These are phyloP conservation scores for Durio zibethinus DNA, from an alignment of 345 rosid genomes.

Conservation along the genomic window DNA sequence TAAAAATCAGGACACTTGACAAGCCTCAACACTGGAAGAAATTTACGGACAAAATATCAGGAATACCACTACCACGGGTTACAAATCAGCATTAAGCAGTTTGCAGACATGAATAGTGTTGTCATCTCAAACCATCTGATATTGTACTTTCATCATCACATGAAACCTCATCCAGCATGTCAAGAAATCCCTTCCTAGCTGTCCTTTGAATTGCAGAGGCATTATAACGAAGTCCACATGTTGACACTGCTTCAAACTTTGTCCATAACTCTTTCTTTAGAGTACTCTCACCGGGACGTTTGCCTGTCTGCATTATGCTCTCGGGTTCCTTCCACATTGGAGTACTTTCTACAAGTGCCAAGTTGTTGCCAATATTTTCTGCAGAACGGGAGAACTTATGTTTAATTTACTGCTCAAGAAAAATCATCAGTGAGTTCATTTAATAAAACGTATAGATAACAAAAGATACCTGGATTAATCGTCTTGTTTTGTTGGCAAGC, in stretches of 20 bases:
- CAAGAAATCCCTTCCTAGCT: constrained; percentile 66
- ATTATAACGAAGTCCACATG: constrained; percentile 27
- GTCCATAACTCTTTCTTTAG: constrained; percentile 94
- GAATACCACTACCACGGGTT: background rate
- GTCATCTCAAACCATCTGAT: constrained; percentile 22
- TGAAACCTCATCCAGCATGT: constrained; percentile 87
- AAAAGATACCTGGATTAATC: constrained; percentile 14
- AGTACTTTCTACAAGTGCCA: constrained; percentile 45
- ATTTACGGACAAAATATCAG: background rate
- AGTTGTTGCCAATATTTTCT: constrained; percentile 13
- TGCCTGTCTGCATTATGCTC: constrained; percentile 46
- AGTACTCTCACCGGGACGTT: constrained; percentile 80
- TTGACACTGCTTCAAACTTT: constrained; percentile 81
- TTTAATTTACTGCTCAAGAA: background rate
- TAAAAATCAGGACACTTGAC: background rate
- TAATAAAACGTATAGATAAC: background rate
- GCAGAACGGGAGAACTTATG: background rate
- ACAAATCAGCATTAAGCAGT: background rate
- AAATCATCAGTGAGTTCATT: background rate
- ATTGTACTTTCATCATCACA: constrained; percentile 37
- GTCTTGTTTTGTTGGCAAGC: constrained; percentile 10
- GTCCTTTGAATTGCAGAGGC: constrained; percentile 23
- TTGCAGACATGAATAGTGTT: background rate
- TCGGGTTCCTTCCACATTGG: constrained; percentile 57
- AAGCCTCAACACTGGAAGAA: background rate